These are phyloP conservation scores for Clitopilus passeckerianus DNA, from an alignment of 768 basidiomycete genomes.

Conservation along the genomic window DNA sequence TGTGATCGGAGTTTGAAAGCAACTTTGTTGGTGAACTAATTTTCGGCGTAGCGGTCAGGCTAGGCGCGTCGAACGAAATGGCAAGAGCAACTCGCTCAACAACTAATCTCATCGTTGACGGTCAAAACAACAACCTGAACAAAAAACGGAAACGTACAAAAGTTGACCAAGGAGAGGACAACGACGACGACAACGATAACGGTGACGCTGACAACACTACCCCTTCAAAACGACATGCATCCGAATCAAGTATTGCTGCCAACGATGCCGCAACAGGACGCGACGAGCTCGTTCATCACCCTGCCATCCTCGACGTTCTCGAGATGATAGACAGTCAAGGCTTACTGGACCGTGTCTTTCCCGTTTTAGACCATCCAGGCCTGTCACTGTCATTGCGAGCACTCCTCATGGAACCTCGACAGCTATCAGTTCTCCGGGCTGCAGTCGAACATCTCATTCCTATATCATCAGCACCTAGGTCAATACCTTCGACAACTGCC, in stretches of 20 bases:
- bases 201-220: conserved; percentile 1
- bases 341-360: conserved; percentile 76
- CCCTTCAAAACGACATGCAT: conserved; percentile 12
- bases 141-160: conserved; percentile 69
- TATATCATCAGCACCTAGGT: conserved; percentile 60
- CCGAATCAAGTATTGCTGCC: conserved; percentile 28
- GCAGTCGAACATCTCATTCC: conserved; percentile 68
- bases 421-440: conserved; percentile 51
- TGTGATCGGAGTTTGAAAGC: conserved; percentile 25
- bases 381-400: conserved; percentile 48
- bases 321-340: conserved; percentile 67
- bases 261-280: conserved; percentile 3
- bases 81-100: conserved; percentile 70
- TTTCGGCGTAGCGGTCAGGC: conserved; percentile 2
- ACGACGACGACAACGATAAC: not conserved
- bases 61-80: conserved; percentile 34
- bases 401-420: conserved; percentile 47
- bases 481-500: conserved; percentile 57
- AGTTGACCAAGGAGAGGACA: conserved; percentile 34
- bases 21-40: not conserved
- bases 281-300: conserved; percentile 28
- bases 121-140: conserved; percentile 12
- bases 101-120: conserved; percentile 19
- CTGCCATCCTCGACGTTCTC: conserved; percentile 56
- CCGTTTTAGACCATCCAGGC: conserved; percentile 37